phyloP scores from a whole-genome alignment of 163 green algal species.

The Scenedesmus sp. region DNA sequence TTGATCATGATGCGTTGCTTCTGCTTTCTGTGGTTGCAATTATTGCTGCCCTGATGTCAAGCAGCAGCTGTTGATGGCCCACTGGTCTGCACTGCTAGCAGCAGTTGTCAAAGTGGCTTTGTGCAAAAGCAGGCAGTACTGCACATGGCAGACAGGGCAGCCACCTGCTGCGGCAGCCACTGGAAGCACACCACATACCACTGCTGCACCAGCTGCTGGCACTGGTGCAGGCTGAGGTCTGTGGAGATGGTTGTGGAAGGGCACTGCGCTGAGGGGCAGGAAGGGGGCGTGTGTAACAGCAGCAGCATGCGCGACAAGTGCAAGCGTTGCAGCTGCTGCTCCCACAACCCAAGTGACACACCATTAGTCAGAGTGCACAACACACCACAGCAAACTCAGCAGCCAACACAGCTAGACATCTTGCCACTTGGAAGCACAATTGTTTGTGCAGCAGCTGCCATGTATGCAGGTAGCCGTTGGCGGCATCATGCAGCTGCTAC shows the following conservation, averaged over 20 bases:
- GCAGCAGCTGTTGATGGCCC: neutral
- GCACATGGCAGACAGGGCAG: neutral
- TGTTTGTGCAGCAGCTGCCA: constrained; percentile 8
- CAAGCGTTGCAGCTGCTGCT: neutral
- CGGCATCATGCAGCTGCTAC: constrained; percentile 4
- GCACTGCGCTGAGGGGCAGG: too few species aligned
- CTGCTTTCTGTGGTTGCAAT: neutral
- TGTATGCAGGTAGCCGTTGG: neutral
- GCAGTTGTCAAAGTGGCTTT: constrained; percentile 6
- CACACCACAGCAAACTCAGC: neutral
- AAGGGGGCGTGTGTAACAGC: neutral
- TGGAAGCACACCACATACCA: neutral
- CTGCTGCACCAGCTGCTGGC: neutral
- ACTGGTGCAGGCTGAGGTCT: neutral
- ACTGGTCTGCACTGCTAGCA: neutral
- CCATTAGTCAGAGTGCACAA: neutral
- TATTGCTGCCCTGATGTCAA: neutral
- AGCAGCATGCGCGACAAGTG: neutral
- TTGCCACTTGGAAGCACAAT: neutral
- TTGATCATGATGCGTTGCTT: neutral
- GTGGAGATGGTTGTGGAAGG: neutral
- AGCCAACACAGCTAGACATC: constrained; percentile 1
- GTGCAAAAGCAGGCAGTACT: neutral
- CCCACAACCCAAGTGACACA: neutral
- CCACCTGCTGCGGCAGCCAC: neutral